Evolutionary conservation across 2,329 filamentous ascomycete genomes (phyloP), one percentile per base, ranked within the genome.

Genomic region (Knufia petricola): DNA sequence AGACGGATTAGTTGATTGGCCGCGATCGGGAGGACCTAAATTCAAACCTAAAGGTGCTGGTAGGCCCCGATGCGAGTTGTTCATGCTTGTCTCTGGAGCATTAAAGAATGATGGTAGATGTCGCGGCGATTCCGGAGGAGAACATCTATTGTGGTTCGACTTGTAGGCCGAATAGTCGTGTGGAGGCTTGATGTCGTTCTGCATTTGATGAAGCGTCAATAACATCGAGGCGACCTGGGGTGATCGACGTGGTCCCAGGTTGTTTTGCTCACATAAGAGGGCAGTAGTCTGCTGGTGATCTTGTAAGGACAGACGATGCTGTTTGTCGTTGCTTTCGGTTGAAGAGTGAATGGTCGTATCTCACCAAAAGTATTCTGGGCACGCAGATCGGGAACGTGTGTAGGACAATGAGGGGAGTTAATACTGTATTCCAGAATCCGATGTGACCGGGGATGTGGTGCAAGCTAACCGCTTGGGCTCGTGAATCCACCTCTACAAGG

Each of bases 61-160:
- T 70, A 86, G 69, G 59, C 78, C 79, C 66, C 82, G 78, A 66
- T 82, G 81, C 65, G 80, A 76, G 61, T 75, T 77, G 61, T 82
- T 81, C 82, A 86, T 86, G 59, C 65, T 64, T 52, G 68, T 74
- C 69, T 61, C 72, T 75, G 53, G 46, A 50, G 55, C 51, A 51
- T 58, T 52, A 48, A 50, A 58, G 55, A 53, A 54, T 37, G 55
- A 62, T 53, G 60, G 58, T 52, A 62, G 58, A 53, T 59, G 58
- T 45, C 62, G 59, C 50, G 58, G 62, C 49, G 58, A 64, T 54
- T 60, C 62, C 54, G 55, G 64, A 53, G 63, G 66, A 55, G 61
- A 68, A 61, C 67, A 64, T 64, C 64, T 61, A 63, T 67, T 62
- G 62, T 63, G 60, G 54, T 47, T 50, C 19, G 52, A 46, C 64